Conservation (phyloP, 345 rosid genomes). For the Pistacia atlantica region DNA sequence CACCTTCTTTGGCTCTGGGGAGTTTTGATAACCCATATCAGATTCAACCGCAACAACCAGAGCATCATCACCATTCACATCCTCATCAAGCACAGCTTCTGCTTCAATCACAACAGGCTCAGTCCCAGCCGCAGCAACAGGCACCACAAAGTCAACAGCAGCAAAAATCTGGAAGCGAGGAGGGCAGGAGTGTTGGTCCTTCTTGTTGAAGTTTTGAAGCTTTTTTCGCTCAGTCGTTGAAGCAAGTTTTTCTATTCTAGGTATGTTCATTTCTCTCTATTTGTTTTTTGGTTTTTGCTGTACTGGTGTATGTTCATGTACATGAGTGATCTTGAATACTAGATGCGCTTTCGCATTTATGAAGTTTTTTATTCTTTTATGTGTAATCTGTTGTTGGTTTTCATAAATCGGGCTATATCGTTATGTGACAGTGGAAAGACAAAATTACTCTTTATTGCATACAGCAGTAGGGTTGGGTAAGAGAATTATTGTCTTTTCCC, state of each 20-base stretch:
- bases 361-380: slow-evolving; percentile 16
- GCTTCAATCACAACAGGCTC: slow-evolving; percentile 49
- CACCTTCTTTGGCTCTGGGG: slow-evolving; percentile 61
- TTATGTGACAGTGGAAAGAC: slow-evolving; percentile 25
- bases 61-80: slow-evolving; percentile 31
- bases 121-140: slow-evolving; percentile 32
- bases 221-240: slow-evolving; percentile 10
- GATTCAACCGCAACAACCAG: slow-evolving; percentile 40
- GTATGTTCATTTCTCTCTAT: slow-evolving; percentile 24
- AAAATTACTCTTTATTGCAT: slow-evolving; percentile 30
- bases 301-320: slow-evolving; percentile 4
- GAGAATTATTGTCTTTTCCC: slow-evolving; percentile 44
- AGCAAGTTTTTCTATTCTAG: slow-evolving; percentile 26
- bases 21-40: slow-evolving; percentile 55
- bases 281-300: neutral
- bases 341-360: slow-evolving; percentile 20
- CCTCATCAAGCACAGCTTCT: slow-evolving; percentile 52
- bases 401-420: slow-evolving; percentile 25
- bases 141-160: slow-evolving; percentile 45
- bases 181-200: slow-evolving; percentile 43
- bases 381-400: slow-evolving; percentile 18
- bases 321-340: slow-evolving; percentile 24
- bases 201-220: slow-evolving; percentile 38
- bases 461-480: slow-evolving; percentile 17
- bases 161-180: slow-evolving; percentile 55